These are phyloP conservation scores for Podospora anserina DNA, from an alignment of 495 filamentous ascomycete species.

Conservation along the genomic window DNA sequence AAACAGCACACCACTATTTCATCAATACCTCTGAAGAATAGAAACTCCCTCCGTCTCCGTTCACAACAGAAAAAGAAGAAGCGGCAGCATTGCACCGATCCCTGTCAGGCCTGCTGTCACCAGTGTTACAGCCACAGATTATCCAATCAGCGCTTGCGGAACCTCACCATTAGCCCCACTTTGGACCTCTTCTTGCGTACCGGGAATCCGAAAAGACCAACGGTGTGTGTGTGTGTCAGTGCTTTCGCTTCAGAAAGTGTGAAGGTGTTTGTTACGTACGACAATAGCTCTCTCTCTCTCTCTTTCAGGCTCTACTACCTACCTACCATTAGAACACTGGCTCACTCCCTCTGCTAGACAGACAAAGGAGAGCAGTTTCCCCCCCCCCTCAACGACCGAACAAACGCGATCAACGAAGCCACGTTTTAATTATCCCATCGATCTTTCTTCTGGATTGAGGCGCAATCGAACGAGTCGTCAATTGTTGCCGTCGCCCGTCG, in stretches of 20 bases:
- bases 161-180: background rate
- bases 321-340: too few relatives aligned
- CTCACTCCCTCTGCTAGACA: too few relatives aligned
- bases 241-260: background rate
- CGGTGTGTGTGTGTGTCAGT: background rate
- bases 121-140: background rate
- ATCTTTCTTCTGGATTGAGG: background rate
- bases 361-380: background rate
- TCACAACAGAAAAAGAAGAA: background rate
- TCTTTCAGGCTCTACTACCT: too few relatives aligned
- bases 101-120: background rate
- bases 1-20: background rate
- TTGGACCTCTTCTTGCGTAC: background rate
- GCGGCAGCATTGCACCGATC: background rate
- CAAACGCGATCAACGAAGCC: background rate
- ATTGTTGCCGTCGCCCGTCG: background rate
- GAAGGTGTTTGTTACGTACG: background rate
- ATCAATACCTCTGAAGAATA: background rate
- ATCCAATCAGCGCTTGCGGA: background rate
- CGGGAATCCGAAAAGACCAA: background rate
- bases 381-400: background rate
- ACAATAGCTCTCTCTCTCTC: background rate
- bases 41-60: background rate
- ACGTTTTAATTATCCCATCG: slow-evolving; percentile 7
- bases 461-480: too few relatives aligned